Evolutionary conservation across 805 yeast species (phyloP), one percentile per base, ranked within the genome.

Genomic region (Metschnikowia rubicola): DNA sequence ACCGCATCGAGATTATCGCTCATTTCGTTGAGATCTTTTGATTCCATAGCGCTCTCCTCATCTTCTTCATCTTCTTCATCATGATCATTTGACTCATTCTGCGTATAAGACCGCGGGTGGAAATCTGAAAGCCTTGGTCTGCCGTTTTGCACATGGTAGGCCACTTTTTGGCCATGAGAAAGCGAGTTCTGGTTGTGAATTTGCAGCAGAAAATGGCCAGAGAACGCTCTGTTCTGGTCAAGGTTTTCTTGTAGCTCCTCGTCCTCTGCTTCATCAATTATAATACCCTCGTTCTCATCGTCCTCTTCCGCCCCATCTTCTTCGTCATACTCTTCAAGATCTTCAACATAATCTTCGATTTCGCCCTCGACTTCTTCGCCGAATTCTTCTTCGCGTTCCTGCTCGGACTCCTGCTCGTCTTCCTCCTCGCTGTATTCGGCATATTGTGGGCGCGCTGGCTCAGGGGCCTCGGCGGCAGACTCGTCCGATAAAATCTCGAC

Each of bases 401-500:
- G 26, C 26, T 21, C 26, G 26, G 5, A 4, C 26, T 13, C 30
- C 30, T 39, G 43, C 41, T 17, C 41, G 30, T 4, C 8, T 10
- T 35, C 37, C 15, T 2, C 38, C 29, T 36, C 38, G 30, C 8
- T 21, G 17, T 36, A 36, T 26, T 36, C 38, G 9, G 11, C n/a
- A 17, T 36, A 17, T n/a, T 26, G 28, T 36, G 28, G 30, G 30
- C 38, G 37, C 7, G 37, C 15, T 11, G 37, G 30, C 30, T 8
- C 12, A 2, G 8, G 19, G 15, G 4, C 29, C 26, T 49, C 51
- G 30, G n/a, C 43, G 5, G 32, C 38, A 2, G 48, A 43, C 12
- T 48, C 51, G 19, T 49, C 54, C 8, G 51, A 46, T 13, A 49
- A 31, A 15, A 50, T 48, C 30, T 53, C 56, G 2, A 52, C 50